These are phyloP conservation scores for Peronosclerospora sorghi DNA, from an alignment of 352 stramenopile genomes.

Conservation along the genomic window DNA sequence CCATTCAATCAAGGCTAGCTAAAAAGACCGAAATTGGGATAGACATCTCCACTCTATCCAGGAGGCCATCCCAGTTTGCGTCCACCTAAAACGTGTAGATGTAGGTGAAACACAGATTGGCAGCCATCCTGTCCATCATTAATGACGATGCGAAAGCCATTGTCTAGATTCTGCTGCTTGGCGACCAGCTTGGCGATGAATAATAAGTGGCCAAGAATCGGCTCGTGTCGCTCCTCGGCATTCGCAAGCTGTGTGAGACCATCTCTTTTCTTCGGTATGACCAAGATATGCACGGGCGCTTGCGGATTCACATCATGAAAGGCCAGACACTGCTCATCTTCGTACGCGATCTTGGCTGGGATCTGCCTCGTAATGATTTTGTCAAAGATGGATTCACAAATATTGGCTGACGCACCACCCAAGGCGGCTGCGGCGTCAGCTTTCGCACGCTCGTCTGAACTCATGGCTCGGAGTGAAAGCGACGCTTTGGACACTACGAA, in stretches of 20 bases:
- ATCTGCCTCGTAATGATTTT: constrained; percentile 95
- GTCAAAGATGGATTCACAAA: constrained; percentile 93
- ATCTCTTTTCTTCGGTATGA: constrained; percentile 94
- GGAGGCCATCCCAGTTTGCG: constrained; percentile 90
- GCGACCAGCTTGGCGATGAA: constrained; percentile 89
- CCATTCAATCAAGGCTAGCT: too few species aligned
- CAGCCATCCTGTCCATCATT: constrained; percentile 95
- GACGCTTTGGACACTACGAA: constrained; percentile 3
- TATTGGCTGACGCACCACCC: constrained; percentile 23
- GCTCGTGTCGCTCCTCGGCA: constrained; percentile 88
- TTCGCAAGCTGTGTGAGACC: constrained; percentile 87
- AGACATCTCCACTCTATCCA: constrained; percentile 40
- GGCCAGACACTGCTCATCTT: constrained; percentile 93
- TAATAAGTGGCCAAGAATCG: constrained; percentile 90
- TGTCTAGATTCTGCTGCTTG: constrained; percentile 85
- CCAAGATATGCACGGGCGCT: constrained; percentile 92
- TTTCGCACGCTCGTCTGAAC: constrained; percentile 49
- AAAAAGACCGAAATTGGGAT: too few species aligned
- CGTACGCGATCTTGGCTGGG: constrained; percentile 91
- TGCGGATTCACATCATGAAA: constrained; percentile 97
- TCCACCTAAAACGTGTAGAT: constrained; percentile 93
- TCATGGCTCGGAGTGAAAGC: constrained; percentile 26
- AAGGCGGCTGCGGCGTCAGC: constrained; percentile 35
- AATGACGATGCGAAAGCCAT: constrained; percentile 93
- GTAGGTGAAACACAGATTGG: constrained; percentile 84